Base-by-base conservation (phyloP, 179 eudicot genomes). In the Spergularia azorica region DNA sequence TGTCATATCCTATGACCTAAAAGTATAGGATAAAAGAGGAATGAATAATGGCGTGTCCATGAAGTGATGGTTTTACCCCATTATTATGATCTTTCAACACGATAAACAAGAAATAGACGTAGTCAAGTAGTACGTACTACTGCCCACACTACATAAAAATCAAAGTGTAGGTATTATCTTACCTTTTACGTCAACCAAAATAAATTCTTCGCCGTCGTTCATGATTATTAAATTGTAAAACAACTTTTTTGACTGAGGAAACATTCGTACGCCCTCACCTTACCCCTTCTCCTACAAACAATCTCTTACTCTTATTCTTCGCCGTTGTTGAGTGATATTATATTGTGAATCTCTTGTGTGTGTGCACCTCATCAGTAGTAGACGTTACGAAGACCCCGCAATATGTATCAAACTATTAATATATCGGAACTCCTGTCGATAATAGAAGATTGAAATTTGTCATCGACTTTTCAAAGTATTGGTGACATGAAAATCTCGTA, bases 221-320 rank as follows among this genome's bases (percentile, higher is more conserved):
- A 18, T 1, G 58, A 68, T 48, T 68, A n/a, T 68, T 48, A 68
- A 9, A 68, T 69, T 68, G 2, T 13, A 1, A n/a, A 16, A 51
- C 13, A 17, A 48, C 15, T 43, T 43, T 43, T 7, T 43, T 43
- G 48, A 43, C 48, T 5, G 48, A 43, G 6, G 58, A 68, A 68
- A 68, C 72, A 68, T 68, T 68, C 72, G 72, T 68, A 68, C 72
- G 51, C 9, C 9, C 14, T 12, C 55, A 50, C 72, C 72, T 0
- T 68, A 68, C 72, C 41, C 59, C 55, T 67, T 67, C 72, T 18
- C 51, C 56, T 41, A 15, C 54, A 8, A 20, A 48, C 12, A 12
- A 17, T 11, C 12, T 46, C 21, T 11, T 2, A 7, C 14, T 12
- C 6, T 36, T 48, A 65, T 15, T 1, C 26, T 32, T 18, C 11